Evolutionary conservation across 257 asterid genomes (phyloP).

Genomic region (Salvia miltiorrhiza): DNA sequence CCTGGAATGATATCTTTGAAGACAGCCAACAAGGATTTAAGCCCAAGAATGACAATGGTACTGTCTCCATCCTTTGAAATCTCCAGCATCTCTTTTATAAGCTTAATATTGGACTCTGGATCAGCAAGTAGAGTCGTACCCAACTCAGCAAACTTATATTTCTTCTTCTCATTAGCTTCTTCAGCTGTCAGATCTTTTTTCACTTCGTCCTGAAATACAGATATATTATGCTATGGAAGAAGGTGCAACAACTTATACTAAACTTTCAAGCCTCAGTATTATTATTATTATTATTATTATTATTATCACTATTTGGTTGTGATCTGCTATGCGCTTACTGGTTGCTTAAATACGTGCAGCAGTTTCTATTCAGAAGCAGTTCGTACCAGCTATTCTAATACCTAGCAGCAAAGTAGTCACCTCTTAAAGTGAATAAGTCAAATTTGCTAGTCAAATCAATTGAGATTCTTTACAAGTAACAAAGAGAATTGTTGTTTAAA

Average conservation of each 20-base stretch:
- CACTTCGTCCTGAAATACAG: slow-evolving; percentile 68
- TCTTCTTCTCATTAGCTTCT: slow-evolving; percentile 72
- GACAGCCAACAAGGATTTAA: slow-evolving; percentile 89
- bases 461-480: too few relatives aligned
- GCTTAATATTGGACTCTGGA: slow-evolving; percentile 83
- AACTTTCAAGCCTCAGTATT: neutral
- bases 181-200: slow-evolving; percentile 71
- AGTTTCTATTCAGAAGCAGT: neutral
- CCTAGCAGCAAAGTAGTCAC: neutral
- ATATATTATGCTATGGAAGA: neutral
- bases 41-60: slow-evolving; percentile 59
- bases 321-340: neutral
- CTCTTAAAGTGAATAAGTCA: neutral
- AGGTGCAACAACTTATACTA: neutral
- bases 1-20: slow-evolving; percentile 96
- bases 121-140: slow-evolving; percentile 82
- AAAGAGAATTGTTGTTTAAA: too few relatives aligned
- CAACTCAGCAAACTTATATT: slow-evolving; percentile 79
- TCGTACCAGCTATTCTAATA: neutral
- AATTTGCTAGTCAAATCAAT: neutral
- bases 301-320: neutral
- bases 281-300: too few relatives aligned
- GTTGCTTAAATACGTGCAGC: slow-evolving; percentile 4
- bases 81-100: slow-evolving; percentile 84
- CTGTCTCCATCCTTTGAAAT: slow-evolving; percentile 63